phyloP scores from a whole-genome alignment of 805 yeast genomes.

The Candida fluviatilis region DNA sequence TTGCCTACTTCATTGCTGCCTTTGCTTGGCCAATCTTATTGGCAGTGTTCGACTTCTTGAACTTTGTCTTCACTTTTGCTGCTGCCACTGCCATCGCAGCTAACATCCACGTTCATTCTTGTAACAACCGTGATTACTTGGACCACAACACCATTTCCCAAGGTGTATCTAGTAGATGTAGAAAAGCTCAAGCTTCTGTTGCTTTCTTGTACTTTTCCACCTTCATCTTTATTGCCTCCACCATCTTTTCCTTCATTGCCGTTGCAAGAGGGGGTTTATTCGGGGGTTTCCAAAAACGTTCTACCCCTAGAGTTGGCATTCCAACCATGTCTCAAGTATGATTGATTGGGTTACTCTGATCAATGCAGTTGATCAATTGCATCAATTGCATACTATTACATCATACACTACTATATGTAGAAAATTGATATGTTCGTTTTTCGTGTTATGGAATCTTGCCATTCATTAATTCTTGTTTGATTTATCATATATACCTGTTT shows the following conservation, averaged over 20 bases:
- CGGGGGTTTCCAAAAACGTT: constrained; percentile 31
- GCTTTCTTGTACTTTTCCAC: constrained; percentile 85
- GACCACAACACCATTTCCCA: constrained; percentile 64
- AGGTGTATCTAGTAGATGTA: constrained; percentile 82
- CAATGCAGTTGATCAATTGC: too few relatives aligned
- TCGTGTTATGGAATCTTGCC: not conserved
- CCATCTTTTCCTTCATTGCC: constrained; percentile 55
- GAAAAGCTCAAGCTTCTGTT: constrained; percentile 84
- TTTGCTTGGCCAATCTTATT: constrained; percentile 86
- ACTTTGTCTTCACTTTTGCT: constrained; percentile 87
- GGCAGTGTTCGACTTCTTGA: constrained; percentile 76
- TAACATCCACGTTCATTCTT: constrained; percentile 81
- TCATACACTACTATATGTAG: too few relatives aligned
- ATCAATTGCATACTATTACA: too few relatives aligned
- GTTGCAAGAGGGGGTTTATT: constrained; percentile 50
- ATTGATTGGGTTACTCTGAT: too few relatives aligned
- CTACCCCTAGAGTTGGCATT: constrained; percentile 73
- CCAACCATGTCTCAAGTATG: constrained; percentile 90
- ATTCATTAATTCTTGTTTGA: not conserved
- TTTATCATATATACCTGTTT: constrained; percentile 1
- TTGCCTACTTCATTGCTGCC: constrained; percentile 71
- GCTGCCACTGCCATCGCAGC: constrained; percentile 95
- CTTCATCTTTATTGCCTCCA: constrained; percentile 66
- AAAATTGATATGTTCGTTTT: too few relatives aligned
- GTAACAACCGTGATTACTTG: constrained; percentile 65